Percentiles rank a stretch among this genome's conserved stretches.
These are phyloP conservation scores for Grosmannia clavigera DNA, from an alignment of 2,329 filamentous ascomycete genomes.

Conservation along the genomic window DNA sequence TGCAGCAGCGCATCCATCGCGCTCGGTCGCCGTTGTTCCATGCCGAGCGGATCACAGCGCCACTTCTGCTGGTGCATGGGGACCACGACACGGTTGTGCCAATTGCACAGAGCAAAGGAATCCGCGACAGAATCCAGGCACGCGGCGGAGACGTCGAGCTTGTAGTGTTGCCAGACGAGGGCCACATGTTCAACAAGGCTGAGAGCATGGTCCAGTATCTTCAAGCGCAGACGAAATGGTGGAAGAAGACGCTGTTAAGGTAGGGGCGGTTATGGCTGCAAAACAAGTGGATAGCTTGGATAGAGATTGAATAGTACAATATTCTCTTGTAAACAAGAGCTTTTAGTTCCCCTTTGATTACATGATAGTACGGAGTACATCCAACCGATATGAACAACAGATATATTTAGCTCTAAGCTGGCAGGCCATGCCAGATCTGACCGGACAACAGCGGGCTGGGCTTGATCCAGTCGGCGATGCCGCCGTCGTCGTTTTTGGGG, in stretches of 20 bases:
- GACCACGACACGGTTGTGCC: slow-evolving; percentile 45
- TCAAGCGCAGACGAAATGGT: slow-evolving; percentile 34
- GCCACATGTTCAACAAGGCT: slow-evolving; percentile 33
- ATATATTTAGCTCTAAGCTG: neutral
- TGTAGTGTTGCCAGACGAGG: slow-evolving; percentile 35
- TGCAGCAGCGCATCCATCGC: slow-evolving; percentile 26
- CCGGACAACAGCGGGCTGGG: slow-evolving; percentile 9
- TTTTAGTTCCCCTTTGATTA: neutral
- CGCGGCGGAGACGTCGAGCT: slow-evolving; percentile 32
- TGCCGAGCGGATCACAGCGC: slow-evolving; percentile 33
- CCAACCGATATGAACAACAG: neutral
- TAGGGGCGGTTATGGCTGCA: neutral
- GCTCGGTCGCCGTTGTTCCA: slow-evolving; percentile 37
- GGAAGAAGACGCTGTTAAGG: slow-evolving; percentile 26
- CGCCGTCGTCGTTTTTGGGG: slow-evolving; percentile 7
- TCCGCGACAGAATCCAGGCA: slow-evolving; percentile 31
- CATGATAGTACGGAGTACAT: neutral
- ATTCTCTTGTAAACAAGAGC: neutral
- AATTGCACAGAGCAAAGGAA: slow-evolving; percentile 39
- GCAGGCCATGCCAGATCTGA: slow-evolving; percentile 14
- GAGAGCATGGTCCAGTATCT: slow-evolving; percentile 27
- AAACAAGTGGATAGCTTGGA: neutral
- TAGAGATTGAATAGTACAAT: neutral
- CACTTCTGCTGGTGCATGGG: slow-evolving; percentile 45
- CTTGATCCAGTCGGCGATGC: slow-evolving; percentile 9